Percentiles rank a stretch among this genome's conserved stretches.
These are phyloP conservation scores for Penicillium sumatraense DNA, from an alignment of 2,329 filamentous ascomycete species.

Conservation along the genomic window DNA sequence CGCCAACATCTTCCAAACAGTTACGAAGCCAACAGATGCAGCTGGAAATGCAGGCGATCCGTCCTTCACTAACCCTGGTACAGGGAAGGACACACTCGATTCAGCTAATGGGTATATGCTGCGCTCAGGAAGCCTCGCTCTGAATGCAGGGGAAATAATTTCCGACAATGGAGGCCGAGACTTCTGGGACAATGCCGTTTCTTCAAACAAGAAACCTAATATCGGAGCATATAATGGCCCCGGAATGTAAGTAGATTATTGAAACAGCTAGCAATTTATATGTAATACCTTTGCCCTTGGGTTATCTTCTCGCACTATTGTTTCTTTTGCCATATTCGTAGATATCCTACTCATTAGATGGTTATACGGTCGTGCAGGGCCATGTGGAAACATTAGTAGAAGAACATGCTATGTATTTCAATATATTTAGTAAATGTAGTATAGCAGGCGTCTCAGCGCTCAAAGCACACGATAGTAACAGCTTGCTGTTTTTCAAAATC, in stretches of 20 bases:
- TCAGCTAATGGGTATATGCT: constrained; percentile 21
- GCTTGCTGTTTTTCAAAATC: too few relatives aligned
- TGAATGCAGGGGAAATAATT: constrained; percentile 20
- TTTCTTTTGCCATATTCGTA: too few relatives aligned
- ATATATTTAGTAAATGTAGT: too few relatives aligned
- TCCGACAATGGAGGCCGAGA: constrained; percentile 22
- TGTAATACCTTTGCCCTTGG: too few relatives aligned
- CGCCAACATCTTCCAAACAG: constrained; percentile 27
- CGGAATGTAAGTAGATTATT: not conserved
- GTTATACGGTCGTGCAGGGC: too few relatives aligned
- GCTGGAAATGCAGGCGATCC: constrained; percentile 21
- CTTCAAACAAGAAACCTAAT: constrained; percentile 17
- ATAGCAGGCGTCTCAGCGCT: too few relatives aligned
- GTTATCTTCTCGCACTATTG: too few relatives aligned
- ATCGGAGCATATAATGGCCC: constrained; percentile 26
- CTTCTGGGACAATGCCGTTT: constrained; percentile 24
- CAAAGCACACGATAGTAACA: too few relatives aligned
- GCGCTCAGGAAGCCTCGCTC: constrained; percentile 18
- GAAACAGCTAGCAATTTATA: too few relatives aligned
- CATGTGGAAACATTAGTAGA: too few relatives aligned
- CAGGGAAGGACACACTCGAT: constrained; percentile 1
- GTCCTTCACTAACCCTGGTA: constrained; percentile 19
- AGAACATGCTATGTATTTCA: too few relatives aligned
- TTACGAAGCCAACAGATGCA: constrained; percentile 11
- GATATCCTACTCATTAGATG: too few relatives aligned